A percentile compares a stretch with the other conserved stretches of the same genome.
These are phyloP conservation scores for Hirsutella thompsonii DNA, from an alignment of 2,329 filamentous ascomycete genomes.

Conservation along the genomic window DNA sequence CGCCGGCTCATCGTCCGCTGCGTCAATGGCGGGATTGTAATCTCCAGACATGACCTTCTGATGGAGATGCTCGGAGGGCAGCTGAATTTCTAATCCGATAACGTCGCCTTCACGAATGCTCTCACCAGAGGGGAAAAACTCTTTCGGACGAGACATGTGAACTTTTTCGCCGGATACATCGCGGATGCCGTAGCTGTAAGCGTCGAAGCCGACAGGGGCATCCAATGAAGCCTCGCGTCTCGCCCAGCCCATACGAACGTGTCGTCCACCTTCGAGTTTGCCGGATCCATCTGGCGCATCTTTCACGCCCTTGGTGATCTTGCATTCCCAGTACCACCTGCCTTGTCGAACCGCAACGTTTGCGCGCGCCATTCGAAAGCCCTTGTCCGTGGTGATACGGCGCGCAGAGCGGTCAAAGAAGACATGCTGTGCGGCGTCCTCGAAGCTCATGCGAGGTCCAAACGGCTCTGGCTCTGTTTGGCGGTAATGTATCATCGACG, in stretches of 20 bases:
- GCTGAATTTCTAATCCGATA: slow-evolving; percentile 81
- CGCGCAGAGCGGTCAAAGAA: slow-evolving; percentile 65
- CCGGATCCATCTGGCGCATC: slow-evolving; percentile 24
- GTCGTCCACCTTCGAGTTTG: slow-evolving; percentile 38
- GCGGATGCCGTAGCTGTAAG: slow-evolving; percentile 86
- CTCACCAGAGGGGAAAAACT: slow-evolving; percentile 70
- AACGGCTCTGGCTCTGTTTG: slow-evolving; percentile 79
- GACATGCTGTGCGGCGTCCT: slow-evolving; percentile 78
- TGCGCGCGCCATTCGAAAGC: slow-evolving; percentile 80
- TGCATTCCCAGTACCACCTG: slow-evolving; percentile 88
- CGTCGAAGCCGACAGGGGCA: slow-evolving; percentile 74
- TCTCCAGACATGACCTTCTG: slow-evolving; percentile 76
- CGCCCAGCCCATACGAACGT: slow-evolving; percentile 78
- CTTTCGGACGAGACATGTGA: slow-evolving; percentile 84
- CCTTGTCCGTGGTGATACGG: slow-evolving; percentile 80
- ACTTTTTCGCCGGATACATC: slow-evolving; percentile 86
- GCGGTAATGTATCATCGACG: slow-evolving; percentile 78
- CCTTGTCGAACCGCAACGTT: slow-evolving; percentile 88
- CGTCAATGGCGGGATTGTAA: slow-evolving; percentile 77
- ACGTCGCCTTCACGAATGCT: slow-evolving; percentile 83
- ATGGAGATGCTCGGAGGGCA: slow-evolving; percentile 76
- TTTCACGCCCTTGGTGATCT: slow-evolving; percentile 63
- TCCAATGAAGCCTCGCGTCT: slow-evolving; percentile 70
- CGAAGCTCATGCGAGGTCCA: slow-evolving; percentile 76
- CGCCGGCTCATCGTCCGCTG: slow-evolving; percentile 42